Evolutionary conservation across 495 filamentous ascomycete species (phyloP), one percentile per base, ranked within the genome.

Genomic region (Cercophora samala): DNA sequence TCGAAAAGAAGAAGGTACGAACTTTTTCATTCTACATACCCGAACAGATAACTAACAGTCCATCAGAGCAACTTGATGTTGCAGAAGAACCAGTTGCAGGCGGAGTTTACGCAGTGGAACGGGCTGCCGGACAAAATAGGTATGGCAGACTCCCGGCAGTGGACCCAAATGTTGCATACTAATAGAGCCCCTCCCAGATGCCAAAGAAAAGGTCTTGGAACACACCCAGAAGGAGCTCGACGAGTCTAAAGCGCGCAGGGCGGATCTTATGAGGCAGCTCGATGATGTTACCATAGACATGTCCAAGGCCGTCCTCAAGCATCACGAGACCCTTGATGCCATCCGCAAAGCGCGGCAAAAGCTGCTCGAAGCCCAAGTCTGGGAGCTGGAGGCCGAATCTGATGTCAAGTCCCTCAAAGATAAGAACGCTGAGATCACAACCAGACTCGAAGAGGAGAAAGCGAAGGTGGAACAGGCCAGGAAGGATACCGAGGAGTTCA

Each of bases 351-450:
- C 83, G 11, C 86, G 91, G 64, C 83, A 89, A 53, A 83, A 86
- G 32, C 80, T 93, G 13, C 74, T 92, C 17, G 87, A 91, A 71
- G 82, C 83, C 2, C 84, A 91, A 64, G 75, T 97, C 55, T 81
- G 85, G 58, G 79, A 88, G 6, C 81, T 93, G 32, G 96, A 99
- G 79, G 93, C 92, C 0, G 74, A 79, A 9, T 97, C 93, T 0
- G 95, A 97, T 68, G 74, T 90, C 5, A 84, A 87, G 62, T 80
- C 79, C 15, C 79, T 97, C 6, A 83, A 83, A 70, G 77, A 77
- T 18, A 89, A 86, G 42, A 91, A 92, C 69, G 61, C 70, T 3
- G 82, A 88, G 18, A 86, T 91, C 58, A 80, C 76, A 42, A 74
- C 81, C 62, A 78, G 78, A 60, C 77, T 93, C 0, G 79, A 86